A percentile compares a stretch with the other conserved stretches of the same genome.
Evolutionary conservation across 116 monocot species (phyloP).

Genomic region (Phalaenopsis hybrid): DNA sequence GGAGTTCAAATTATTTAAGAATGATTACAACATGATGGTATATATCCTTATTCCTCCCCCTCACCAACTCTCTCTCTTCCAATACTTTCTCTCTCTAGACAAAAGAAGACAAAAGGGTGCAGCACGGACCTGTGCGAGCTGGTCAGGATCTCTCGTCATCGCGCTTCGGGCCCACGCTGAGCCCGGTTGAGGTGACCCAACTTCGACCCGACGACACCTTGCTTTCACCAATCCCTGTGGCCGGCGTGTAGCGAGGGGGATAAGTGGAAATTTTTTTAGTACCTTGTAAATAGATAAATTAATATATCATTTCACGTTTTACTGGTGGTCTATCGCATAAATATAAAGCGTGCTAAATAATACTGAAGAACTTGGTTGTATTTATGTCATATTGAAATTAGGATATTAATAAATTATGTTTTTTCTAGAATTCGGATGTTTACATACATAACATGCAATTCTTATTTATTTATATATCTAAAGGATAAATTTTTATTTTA

Average conservation of each 20-base stretch:
- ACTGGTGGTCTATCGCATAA: too few species aligned
- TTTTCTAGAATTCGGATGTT: too few species aligned
- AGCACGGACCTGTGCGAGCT: background rate
- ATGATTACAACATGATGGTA: constrained; percentile 12
- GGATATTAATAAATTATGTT: too few species aligned
- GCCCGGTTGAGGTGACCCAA: constrained; percentile 8
- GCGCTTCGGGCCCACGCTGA: background rate
- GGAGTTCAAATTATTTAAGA: constrained; percentile 15
- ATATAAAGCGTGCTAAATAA: too few species aligned
- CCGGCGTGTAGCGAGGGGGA: constrained; percentile 4
- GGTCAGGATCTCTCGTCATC: constrained; percentile 4
- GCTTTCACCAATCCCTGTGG: constrained; percentile 7
- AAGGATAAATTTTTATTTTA: too few species aligned
- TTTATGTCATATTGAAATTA: too few species aligned
- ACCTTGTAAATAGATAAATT: too few species aligned
- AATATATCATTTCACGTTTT: too few species aligned
- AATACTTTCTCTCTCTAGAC: constrained; percentile 5
- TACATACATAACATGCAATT: too few species aligned
- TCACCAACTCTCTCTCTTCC: constrained; percentile 6
- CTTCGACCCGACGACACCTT: constrained; percentile 10
- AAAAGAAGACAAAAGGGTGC: constrained; percentile 8
- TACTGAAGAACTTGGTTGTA: too few species aligned
- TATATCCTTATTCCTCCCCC: constrained; percentile 1
- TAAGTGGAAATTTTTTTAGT: background rate
- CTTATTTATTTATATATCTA: too few species aligned